These are phyloP conservation scores for Nothophoma quercina DNA, from an alignment of 2,329 filamentous ascomycete genomes.

Conservation along the genomic window DNA sequence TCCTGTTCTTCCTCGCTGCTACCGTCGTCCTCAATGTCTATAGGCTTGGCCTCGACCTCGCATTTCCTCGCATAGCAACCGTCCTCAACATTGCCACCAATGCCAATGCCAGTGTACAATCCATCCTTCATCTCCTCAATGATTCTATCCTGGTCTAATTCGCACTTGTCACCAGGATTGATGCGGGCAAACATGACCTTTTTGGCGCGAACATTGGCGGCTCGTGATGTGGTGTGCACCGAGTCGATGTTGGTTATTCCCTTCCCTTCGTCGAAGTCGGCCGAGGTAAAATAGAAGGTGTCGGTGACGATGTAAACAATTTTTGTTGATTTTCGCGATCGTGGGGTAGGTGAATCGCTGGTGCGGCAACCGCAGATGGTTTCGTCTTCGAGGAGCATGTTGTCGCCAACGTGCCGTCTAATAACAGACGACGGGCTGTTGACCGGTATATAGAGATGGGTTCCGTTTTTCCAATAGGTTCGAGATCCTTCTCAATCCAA, in stretches of 20 bases:
- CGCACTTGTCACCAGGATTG: slow-evolving; percentile 17
- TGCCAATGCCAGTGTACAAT: slow-evolving; percentile 31
- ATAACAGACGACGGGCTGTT: not conserved
- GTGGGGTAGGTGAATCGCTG: not conserved
- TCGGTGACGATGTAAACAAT: slow-evolving; percentile 34
- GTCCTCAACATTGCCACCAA: slow-evolving; percentile 23
- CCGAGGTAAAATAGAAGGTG: slow-evolving; percentile 26
- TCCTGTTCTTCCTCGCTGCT: slow-evolving; percentile 24
- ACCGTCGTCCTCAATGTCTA: slow-evolving; percentile 35
- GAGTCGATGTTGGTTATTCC: slow-evolving; percentile 29
- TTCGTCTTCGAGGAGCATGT: slow-evolving; percentile 3
- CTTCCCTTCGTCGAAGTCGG: slow-evolving; percentile 26
- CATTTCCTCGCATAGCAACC: slow-evolving; percentile 34
- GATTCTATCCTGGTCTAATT: slow-evolving; percentile 34
- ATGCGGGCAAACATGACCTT: slow-evolving; percentile 30
- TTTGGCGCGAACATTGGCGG: slow-evolving; percentile 32
- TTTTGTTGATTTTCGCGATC: slow-evolving; percentile 3
- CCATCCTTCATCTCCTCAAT: slow-evolving; percentile 32
- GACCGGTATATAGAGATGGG: not conserved
- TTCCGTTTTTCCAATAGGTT: not conserved
- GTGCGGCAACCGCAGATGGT: not conserved
- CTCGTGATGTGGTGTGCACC: slow-evolving; percentile 26
- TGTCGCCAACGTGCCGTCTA: not conserved
- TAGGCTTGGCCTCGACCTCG: slow-evolving; percentile 31
- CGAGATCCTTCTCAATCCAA: slow-evolving; percentile 1